Conservation (phyloP, 331 rosid species). For the Malus hybrid region DNA sequence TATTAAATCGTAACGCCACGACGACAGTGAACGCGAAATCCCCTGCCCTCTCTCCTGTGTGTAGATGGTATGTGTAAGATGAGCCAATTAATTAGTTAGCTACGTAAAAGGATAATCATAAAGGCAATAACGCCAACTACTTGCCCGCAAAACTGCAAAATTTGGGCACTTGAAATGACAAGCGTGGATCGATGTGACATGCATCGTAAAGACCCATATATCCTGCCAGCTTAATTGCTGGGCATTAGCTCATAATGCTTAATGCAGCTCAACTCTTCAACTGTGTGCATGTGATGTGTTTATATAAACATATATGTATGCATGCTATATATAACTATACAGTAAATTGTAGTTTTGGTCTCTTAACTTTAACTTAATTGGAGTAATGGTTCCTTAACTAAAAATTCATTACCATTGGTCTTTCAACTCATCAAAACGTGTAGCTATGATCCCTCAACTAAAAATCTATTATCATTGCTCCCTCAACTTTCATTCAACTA, state of each 20-base stretch:
- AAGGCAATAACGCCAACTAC: conserved; percentile 42
- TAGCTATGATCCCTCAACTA: too few species aligned
- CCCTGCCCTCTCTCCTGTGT: not conserved
- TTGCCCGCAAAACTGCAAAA: conserved; percentile 38
- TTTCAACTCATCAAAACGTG: too few species aligned
- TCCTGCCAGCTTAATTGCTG: not conserved
- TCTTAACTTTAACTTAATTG: too few species aligned
- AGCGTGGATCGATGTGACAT: conserved; percentile 51
- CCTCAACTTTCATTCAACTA: too few species aligned
- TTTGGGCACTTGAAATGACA: conserved; percentile 45
- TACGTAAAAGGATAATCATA: conserved; percentile 30
- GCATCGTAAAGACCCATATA: not conserved
- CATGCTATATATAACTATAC: not conserved
- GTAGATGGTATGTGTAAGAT: conserved; percentile 3
- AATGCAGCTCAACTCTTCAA: conserved; percentile 36
- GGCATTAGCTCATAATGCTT: conserved; percentile 30
- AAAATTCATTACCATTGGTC: too few species aligned
- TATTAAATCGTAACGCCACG: too few species aligned
- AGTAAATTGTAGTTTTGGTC: not conserved
- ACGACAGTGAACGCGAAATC: rapidly evolving
- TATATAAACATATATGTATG: too few species aligned
- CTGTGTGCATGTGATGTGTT: conserved; percentile 49
- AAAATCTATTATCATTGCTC: too few species aligned
- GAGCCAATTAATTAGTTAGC: not conserved
- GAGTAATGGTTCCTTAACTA: too few species aligned